phyloP scores from a whole-genome alignment of 2,329 filamentous ascomycete genomes.

The Eutypella sp. region DNA sequence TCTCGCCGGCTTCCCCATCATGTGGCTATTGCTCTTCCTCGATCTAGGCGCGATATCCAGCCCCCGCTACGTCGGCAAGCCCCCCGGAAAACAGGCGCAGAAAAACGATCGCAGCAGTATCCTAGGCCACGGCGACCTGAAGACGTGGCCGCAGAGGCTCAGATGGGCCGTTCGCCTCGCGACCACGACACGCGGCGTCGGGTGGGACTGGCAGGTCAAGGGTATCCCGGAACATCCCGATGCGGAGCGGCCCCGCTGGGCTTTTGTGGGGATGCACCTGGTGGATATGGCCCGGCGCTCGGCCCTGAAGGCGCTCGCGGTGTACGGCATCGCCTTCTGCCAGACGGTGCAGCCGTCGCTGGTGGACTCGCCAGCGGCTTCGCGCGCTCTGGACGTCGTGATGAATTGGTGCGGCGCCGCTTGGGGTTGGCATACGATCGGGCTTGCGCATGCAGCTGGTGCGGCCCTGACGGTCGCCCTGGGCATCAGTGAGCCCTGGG shows the following conservation, averaged over 20 bases:
- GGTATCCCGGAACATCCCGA: constrained; percentile 6
- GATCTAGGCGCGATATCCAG: constrained; percentile 1
- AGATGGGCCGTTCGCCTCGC: constrained; percentile 5
- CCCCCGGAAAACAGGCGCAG: not conserved
- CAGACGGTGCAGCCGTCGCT: constrained; percentile 1
- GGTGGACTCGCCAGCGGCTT: not conserved
- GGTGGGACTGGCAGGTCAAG: constrained; percentile 15
- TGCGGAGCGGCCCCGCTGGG: constrained; percentile 1
- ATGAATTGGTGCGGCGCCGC: constrained; percentile 8
- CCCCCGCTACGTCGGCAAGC: constrained; percentile 6
- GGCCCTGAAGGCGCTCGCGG: constrained; percentile 4
- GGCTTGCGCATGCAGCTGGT: constrained; percentile 2
- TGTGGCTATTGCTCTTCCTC: constrained; percentile 2
- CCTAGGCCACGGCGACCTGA: constrained; percentile 2
- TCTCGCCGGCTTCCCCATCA: not conserved
- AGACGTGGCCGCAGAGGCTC: constrained; percentile 7
- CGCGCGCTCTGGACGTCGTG: constrained; percentile 1
- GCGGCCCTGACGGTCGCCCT: constrained; percentile 7
- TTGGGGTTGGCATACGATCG: constrained; percentile 9
- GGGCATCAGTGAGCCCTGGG: constrained; percentile 10
- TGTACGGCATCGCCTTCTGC: constrained; percentile 10
- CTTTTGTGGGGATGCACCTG: constrained; percentile 2
- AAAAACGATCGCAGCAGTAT: not conserved
- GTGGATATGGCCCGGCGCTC: constrained; percentile 1
- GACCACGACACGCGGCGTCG: constrained; percentile 8